Percentiles rank a stretch among this genome's conserved stretches.
Evolutionary conservation across 192 early-diverging fungal species (phyloP).

Genomic region (Coemansia erecta): DNA sequence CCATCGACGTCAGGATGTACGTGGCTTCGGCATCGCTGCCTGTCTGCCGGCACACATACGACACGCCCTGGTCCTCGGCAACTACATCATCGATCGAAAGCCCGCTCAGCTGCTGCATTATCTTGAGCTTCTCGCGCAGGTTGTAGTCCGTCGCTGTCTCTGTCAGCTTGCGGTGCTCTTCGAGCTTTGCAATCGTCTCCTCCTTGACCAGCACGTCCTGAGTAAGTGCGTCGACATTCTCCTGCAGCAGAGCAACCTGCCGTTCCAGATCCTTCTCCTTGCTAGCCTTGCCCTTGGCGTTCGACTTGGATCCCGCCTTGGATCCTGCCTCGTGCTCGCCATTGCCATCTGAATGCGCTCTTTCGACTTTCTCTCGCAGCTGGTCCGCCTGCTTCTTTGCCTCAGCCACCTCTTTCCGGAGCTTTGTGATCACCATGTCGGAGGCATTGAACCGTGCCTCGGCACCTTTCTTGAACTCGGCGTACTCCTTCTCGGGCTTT

Average conservation of each 20-base stretch:
- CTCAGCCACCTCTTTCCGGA: conserved; percentile 31
- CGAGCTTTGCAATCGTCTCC: conserved; percentile 36
- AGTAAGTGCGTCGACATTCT: conserved; percentile 39
- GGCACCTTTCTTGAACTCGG: conserved; percentile 26
- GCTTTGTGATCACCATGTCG: conserved; percentile 29
- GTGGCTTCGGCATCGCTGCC: conserved; percentile 17
- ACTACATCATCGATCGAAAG: conserved; percentile 40
- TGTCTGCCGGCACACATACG: conserved; percentile 43
- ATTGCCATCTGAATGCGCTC: conserved; percentile 1
- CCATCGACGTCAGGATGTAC: conserved; percentile 43
- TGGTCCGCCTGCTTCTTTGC: conserved; percentile 17
- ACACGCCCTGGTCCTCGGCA: conserved; percentile 45
- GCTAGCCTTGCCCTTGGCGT: conserved; percentile 5
- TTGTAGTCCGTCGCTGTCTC: conserved; percentile 49
- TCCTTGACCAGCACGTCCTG: conserved; percentile 46
- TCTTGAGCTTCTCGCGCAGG: conserved; percentile 38
- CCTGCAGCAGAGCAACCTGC: conserved; percentile 24
- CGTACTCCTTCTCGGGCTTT: conserved; percentile 39
- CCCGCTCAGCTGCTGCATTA: conserved; percentile 42
- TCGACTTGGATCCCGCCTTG: not conserved
- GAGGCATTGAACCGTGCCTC: conserved; percentile 41
- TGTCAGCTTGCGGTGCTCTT: conserved; percentile 41
- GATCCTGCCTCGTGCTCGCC: not conserved
- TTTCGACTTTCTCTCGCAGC: conserved; percentile 3
- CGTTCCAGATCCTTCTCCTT: conserved; percentile 41